Evolutionary conservation across 2,329 filamentous ascomycete species (phyloP), one percentile per base, ranked within the genome.

Genomic region (Verticillium dahliae): DNA sequence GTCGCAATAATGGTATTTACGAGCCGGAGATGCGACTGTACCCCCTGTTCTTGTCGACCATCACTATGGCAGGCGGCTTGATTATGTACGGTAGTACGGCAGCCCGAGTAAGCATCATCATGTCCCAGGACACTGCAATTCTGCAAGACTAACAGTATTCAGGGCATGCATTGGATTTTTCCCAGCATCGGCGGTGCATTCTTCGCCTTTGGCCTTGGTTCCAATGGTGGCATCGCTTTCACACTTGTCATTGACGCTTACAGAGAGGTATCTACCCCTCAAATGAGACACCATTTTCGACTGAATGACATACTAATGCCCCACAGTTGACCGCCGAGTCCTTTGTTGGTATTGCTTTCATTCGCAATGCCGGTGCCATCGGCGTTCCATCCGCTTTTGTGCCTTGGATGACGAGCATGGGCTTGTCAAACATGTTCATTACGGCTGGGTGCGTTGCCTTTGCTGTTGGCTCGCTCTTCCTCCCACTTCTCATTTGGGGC

Each of bases 11-110:
- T 15, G 74, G 75, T 33, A 65, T 78, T 6, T 75, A 79, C 37
- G 71, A 78, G 1, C 74, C 83, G 0, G 83, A 86, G 69, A 83
- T 83, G 81, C 74, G 83, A 15, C 68, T 85, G 27, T 85, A 68
- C 52, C 64, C 65, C 13, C 61, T 67, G 0, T 58, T 70, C 6
- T 62, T 69, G 3, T 69, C 71, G 1, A 69, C 71, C 0, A 18
- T 76, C 3, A 52, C 69, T 0, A 66, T 72, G 57, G 66, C 71
- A 6, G 71, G 68, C 0, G 75, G 76, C 0, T 35, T 75, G 2
- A 67, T 75, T 2, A 73, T 77, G 71, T 74, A 75, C 50, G 75
- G 74, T 3, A 60, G 69, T 1, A 74, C 74, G 0, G 60, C 73
- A 3, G 65, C 67, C 14, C 62, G 70, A 52, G 75, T 76, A 68